Conservation (phyloP, 1,284 basidiomycete genomes). For the Gymnopus androsaceus region DNA sequence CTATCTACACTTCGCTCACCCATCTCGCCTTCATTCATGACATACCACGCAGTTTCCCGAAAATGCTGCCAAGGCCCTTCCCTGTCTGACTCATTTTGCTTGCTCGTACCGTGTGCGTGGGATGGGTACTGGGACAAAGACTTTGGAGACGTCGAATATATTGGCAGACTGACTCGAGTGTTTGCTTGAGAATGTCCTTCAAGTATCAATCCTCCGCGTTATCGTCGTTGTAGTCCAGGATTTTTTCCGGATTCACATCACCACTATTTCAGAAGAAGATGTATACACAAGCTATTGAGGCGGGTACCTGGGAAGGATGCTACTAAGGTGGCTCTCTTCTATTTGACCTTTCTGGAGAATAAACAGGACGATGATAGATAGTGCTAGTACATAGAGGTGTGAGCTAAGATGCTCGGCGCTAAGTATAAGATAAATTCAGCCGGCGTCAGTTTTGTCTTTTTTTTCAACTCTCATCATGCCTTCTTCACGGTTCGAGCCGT, state of each 20-base stretch:
- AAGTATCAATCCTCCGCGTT: background rate
- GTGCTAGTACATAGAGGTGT: too few species aligned
- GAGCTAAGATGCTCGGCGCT: background rate
- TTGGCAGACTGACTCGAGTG: background rate
- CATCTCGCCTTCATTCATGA: conserved; percentile 3
- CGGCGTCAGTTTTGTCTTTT: background rate
- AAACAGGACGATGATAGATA: too few species aligned
- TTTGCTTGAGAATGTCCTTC: background rate
- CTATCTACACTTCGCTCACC: background rate
- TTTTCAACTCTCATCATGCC: conserved; percentile 43
- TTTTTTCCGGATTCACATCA: background rate
- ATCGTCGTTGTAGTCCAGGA: background rate
- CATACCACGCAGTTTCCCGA: background rate
- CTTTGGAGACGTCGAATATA: background rate
- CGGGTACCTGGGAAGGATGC: background rate
- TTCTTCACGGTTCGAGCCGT: conserved; percentile 58
- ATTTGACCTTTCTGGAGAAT: too few species aligned
- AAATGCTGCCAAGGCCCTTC: background rate
- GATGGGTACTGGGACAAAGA: background rate
- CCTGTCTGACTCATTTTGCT: conserved; percentile 4
- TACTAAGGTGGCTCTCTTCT: too few species aligned
- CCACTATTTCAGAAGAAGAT: background rate
- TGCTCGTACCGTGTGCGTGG: background rate
- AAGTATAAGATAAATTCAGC: background rate
- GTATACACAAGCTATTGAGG: background rate